Base-by-base conservation (phyloP, 108 stramenopile species). In the Skeletonema marinoi region DNA sequence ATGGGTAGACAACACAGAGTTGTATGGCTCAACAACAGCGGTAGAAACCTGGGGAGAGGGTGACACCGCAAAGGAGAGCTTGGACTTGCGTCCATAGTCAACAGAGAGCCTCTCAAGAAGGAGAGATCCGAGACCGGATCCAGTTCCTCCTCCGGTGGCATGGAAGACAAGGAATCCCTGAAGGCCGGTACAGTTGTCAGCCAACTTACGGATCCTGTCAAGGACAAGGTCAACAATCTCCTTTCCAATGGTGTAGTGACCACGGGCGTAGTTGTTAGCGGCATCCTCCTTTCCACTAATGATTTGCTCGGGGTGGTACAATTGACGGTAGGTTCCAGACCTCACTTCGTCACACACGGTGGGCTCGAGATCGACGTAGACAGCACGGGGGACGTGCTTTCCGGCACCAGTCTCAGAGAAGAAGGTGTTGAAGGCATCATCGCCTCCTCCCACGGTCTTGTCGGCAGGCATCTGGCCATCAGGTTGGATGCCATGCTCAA, bases 101-200 rank as follows among this genome's bases (percentile, higher is more conserved):
- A 98, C 98, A 32, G 94, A 93, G 46, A 99, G 93, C 60, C 98
- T 95, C 89, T 99, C 98, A 67, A 99, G 88, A 48, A 99, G 91
- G 54, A 99, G 97, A 50, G 97, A 97, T 76, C 98, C 98, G 31
- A 99, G 91, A 85, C 98, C 98, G 70, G 98, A 99, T 71, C 98
- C 98, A 63, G 98, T 99, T 66, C 98, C 98, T 62, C 98, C 98
- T 66, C 98, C 98, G 66, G 98, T 98, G 66, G 98, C 97, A 80
- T 99, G 98, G 94, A 98, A 98, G 83, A 98, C 94, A 21, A 99
- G 95, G 94, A 99, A 99, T 19, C 98, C 98, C 87, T 99, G 98
- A 60, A 99, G 98, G 66, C 97, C 98, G 42, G 98, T 98, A 82
- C 98, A 99, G 94, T 94, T 96, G 84, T 99, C 98, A 17, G 98